Evolutionary conservation across 225 moss, liverwort and hornwort species (phyloP).

Genomic region (Asterella californica): DNA sequence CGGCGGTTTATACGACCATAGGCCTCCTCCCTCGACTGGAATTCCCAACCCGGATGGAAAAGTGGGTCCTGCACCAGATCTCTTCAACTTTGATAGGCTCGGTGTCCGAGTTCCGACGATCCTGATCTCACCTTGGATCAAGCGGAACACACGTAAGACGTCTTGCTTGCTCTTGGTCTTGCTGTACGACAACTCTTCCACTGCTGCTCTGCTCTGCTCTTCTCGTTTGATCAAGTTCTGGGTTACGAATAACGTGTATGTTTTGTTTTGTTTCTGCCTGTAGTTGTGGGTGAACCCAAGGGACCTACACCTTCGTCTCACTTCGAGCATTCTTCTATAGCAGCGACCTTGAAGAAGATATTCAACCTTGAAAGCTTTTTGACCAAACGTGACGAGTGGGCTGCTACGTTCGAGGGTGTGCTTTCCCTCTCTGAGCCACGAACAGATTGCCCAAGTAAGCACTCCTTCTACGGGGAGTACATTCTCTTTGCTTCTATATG

Average conservation of each 20-base stretch:
- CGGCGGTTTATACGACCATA: constrained; percentile 85
- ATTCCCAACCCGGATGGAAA: constrained; percentile 74
- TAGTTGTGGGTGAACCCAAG: constrained; percentile 68
- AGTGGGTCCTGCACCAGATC: constrained; percentile 52
- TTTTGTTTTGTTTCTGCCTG: neutral
- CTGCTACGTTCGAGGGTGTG: constrained; percentile 69
- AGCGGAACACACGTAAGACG: constrained; percentile 56
- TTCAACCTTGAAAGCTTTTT: constrained; percentile 71
- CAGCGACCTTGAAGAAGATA: constrained; percentile 75
- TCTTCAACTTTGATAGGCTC: constrained; percentile 79
- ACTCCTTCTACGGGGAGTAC: too few relatives aligned
- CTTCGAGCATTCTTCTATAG: constrained; percentile 86
- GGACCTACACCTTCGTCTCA: constrained; percentile 70
- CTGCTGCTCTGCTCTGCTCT: neutral
- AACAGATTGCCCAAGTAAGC: constrained; percentile 75
- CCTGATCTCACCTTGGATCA: constrained; percentile 74
- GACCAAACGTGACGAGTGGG: constrained; percentile 83
- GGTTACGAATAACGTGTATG: neutral
- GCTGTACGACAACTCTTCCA: neutral
- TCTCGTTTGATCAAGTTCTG: neutral
- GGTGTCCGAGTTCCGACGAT: constrained; percentile 84
- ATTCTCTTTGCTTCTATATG: neutral
- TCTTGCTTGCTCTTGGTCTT: neutral
- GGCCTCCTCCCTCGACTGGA: constrained; percentile 64
- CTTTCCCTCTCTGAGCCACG: constrained; percentile 55